Conservation (phyloP, 495 filamentous ascomycete genomes). For the Penicillium herquei region DNA sequence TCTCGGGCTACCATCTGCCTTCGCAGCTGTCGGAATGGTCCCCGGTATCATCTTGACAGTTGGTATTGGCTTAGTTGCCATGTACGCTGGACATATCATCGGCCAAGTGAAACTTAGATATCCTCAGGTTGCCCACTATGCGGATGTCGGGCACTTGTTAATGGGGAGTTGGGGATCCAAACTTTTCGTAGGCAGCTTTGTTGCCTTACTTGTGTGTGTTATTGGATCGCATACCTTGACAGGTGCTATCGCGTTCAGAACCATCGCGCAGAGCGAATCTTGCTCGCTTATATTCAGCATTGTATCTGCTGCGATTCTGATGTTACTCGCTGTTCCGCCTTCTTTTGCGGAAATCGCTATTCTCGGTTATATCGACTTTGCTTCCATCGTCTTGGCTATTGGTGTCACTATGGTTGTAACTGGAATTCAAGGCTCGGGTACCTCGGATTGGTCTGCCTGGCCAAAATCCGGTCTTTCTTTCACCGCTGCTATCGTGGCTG, state of each 20-base stretch:
- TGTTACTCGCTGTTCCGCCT: slow-evolving; percentile 59
- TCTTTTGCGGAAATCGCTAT: slow-evolving; percentile 56
- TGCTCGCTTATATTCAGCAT: slow-evolving; percentile 65
- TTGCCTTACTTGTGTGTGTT: slow-evolving; percentile 62
- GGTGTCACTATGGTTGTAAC: slow-evolving; percentile 66
- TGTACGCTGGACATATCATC: slow-evolving; percentile 68
- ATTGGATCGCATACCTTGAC: slow-evolving; percentile 69
- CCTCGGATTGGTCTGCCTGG: slow-evolving; percentile 31
- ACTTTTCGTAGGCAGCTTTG: slow-evolving; percentile 55
- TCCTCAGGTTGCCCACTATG: slow-evolving; percentile 62
- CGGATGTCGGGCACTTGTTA: slow-evolving; percentile 61
- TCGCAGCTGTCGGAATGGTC: slow-evolving; percentile 62
- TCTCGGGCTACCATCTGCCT: slow-evolving; percentile 55
- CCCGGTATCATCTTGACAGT: slow-evolving; percentile 49
- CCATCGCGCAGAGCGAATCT: slow-evolving; percentile 52
- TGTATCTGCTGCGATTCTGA: slow-evolving; percentile 57
- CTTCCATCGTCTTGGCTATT: slow-evolving; percentile 64
- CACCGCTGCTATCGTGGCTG: slow-evolving; percentile 49
- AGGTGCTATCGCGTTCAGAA: slow-evolving; percentile 65
- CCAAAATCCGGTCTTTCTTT: slow-evolving; percentile 28
- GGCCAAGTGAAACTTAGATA: slow-evolving; percentile 68
- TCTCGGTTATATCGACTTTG: slow-evolving; percentile 59
- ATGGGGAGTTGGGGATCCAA: slow-evolving; percentile 59
- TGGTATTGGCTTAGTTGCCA: slow-evolving; percentile 60
- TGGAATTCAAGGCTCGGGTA: slow-evolving; percentile 39